These are phyloP conservation scores for Xylaria longipes DNA, from an alignment of 495 filamentous ascomycete genomes.

Conservation along the genomic window DNA sequence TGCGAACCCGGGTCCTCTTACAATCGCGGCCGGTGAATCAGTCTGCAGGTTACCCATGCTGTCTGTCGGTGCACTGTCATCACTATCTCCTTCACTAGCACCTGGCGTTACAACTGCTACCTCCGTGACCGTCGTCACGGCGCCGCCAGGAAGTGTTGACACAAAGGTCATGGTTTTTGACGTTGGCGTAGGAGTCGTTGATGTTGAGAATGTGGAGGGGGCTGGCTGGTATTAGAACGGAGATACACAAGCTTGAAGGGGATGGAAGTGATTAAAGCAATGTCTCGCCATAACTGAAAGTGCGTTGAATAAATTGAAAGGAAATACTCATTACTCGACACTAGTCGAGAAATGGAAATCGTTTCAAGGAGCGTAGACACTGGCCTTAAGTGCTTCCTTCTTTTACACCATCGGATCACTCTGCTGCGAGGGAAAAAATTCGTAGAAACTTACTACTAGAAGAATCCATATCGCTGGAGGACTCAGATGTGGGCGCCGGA, in stretches of 20 bases:
- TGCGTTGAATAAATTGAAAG: background rate
- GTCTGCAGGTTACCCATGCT: conserved; percentile 44
- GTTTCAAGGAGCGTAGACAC: background rate
- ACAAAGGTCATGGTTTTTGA: conserved; percentile 43
- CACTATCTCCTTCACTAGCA: conserved; percentile 22
- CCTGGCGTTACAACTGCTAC: conserved; percentile 37
- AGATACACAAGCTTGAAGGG: background rate
- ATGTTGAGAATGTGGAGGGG: conserved; percentile 30
- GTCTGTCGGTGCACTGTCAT: conserved; percentile 27
- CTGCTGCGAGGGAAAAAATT: background rate
- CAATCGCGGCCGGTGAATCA: conserved; percentile 29
- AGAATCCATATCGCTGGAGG: conserved; percentile 11
- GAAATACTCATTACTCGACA: background rate
- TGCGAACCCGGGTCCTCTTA: conserved; percentile 27
- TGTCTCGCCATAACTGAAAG: background rate
- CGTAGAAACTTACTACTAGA: conserved; percentile 14
- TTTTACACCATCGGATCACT: background rate
- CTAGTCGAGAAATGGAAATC: background rate
- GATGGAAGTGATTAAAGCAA: background rate
- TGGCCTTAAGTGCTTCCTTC: background rate
- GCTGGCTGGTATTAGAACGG: conserved; percentile 25
- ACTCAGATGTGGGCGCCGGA: conserved; percentile 7
- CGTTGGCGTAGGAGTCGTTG: conserved; percentile 30
- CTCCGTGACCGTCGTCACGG: conserved; percentile 39
- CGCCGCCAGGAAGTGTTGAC: conserved; percentile 47